Evolutionary conservation across 345 rosid species (phyloP).

Genomic region (Brassica napus): DNA sequence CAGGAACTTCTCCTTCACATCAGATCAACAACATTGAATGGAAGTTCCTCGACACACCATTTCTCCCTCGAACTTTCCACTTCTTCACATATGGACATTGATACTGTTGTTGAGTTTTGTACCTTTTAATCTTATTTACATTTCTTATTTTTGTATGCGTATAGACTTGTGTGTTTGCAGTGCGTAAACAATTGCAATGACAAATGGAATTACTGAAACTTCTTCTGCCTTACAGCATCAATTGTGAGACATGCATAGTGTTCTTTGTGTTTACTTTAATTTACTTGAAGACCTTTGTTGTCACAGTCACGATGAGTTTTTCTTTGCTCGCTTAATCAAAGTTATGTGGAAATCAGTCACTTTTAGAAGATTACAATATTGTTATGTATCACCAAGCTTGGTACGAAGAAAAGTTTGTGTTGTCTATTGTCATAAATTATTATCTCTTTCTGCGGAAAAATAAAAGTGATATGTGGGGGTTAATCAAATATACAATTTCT

Average conservation of each 20-base stretch:
- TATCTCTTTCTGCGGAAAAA: background rate
- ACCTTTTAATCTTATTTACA: too few relatives aligned
- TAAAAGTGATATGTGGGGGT: background rate
- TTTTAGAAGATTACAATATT: too few relatives aligned
- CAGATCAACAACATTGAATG: too few relatives aligned
- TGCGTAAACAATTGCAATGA: background rate
- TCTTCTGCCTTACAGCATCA: background rate
- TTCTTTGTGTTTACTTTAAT: background rate
- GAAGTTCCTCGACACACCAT: too few relatives aligned
- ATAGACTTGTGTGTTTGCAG: background rate
- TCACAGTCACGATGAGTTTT: background rate
- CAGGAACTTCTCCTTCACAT: background rate
- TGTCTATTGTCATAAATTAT: too few relatives aligned
- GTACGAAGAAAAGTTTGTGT: too few relatives aligned
- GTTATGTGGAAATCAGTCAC: background rate
- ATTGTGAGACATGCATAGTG: background rate
- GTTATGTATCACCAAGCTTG: too few relatives aligned
- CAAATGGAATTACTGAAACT: background rate
- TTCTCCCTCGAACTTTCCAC: too few relatives aligned
- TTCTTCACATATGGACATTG: too few relatives aligned
- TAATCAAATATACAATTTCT: too few relatives aligned
- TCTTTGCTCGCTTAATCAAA: background rate
- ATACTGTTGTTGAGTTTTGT: background rate
- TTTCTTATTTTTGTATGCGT: background rate
- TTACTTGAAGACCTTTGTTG: background rate